Evolutionary conservation across 441 rosid species (phyloP), one percentile per base, ranked within the genome.

Genomic region (Croton laevigatus): DNA sequence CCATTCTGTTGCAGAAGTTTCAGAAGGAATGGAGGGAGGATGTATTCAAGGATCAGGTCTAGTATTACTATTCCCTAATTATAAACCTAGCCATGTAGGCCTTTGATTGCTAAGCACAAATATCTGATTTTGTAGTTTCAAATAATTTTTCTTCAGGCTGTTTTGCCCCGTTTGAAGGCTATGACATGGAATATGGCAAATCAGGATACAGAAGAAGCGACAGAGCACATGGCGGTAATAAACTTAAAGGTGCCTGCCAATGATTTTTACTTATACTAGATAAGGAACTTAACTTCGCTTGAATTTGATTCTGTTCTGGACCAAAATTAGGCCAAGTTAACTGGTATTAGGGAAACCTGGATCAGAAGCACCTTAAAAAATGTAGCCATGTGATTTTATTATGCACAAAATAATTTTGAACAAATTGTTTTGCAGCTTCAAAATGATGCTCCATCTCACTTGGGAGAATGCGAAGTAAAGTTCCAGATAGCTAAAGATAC

Each of bases 1-100:
- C 89, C 5, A 82, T 86, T 58, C 52, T 88, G 75, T 76, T 87
- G 66, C 89, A 82, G 32, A 87, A 87, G 74, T 87, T 89, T 73
- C 90, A 82, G 68, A 80, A 60, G 64, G 85, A 87, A 68, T 89
- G 94, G 94, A 84, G 73, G 0, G 84, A 82, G 12, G 91, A 85
- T 46, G 82, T 79, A 38, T 69, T 77, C 48, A 83, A 77, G 76
- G 84, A 85, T 71, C 80, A 88, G 89, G 89, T 83, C 11, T 36
- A 65, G 62, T 45, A 6, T 65, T 36, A 65, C 59, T 45, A 9
- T 61, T 73, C 19, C 1, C 14, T 62, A 23, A 13, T 55, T 37
- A 40, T 65, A 19, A 4, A 8, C 17, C 8, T 51, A 27, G 34
- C 34, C 4, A 20, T 2, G 3, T 60, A 51, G 19, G 53, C 64